These are phyloP conservation scores for Zymoseptoria passerinii DNA, from an alignment of 2,329 filamentous ascomycete species.

Conservation along the genomic window DNA sequence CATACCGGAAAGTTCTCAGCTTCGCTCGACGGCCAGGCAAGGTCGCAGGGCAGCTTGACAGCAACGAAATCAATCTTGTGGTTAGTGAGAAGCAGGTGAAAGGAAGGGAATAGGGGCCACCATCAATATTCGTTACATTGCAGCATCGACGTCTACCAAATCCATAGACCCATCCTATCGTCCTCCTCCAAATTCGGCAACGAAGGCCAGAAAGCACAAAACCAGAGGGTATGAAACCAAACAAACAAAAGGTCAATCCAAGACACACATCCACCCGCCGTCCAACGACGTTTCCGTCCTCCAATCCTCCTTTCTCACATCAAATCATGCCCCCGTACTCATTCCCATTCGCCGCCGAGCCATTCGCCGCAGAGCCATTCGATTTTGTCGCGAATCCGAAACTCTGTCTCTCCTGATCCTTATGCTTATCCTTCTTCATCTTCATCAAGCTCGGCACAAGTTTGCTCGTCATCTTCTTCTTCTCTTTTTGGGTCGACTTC, in stretches of 20 bases:
- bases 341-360: not conserved
- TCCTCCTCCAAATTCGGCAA: not conserved
- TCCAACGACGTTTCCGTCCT: not conserved
- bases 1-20: not conserved
- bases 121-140: not conserved
- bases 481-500: constrained; percentile 23
- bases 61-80: not conserved
- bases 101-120: not conserved
- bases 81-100: not conserved
- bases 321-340: not conserved
- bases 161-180: not conserved
- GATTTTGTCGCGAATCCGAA: not conserved
- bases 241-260: not conserved
- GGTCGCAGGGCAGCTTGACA: not conserved
- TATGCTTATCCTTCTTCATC: constrained; percentile 29
- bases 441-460: constrained; percentile 32
- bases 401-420: constrained; percentile 9
- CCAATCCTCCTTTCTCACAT: not conserved
- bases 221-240: not conserved
- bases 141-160: not conserved
- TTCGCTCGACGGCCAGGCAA: not conserved
- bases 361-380: not conserved
- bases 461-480: constrained; percentile 32
- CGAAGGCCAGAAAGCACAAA: not conserved
- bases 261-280: not conserved